phyloP scores from a whole-genome alignment of 345 rosid species.

The Lagerstroemia speciosa region DNA sequence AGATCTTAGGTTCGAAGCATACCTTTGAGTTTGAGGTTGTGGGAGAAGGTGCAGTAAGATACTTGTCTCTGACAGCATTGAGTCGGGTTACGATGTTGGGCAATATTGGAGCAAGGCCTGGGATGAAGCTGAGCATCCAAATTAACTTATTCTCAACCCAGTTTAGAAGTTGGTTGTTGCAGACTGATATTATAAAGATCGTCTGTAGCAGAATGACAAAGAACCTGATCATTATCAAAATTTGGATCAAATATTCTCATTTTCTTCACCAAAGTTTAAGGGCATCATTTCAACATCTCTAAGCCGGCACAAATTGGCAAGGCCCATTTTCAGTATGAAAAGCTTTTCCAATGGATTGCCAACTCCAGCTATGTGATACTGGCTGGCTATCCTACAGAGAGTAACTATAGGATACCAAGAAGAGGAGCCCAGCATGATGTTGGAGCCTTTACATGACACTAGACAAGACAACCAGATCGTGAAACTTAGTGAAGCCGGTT shows the following conservation, averaged over 20 bases:
- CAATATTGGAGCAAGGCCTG: conserved; percentile 55
- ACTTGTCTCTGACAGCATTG: conserved; percentile 51
- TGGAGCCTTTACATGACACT: too few relatives aligned
- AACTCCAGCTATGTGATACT: not conserved
- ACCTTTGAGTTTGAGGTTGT: conserved; percentile 50
- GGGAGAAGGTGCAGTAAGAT: conserved; percentile 40
- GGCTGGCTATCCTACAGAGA: not conserved
- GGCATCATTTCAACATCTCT: not conserved
- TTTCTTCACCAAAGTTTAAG: not conserved
- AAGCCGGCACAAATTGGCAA: not conserved
- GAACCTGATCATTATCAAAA: not conserved
- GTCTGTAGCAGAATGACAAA: conserved; percentile 44
- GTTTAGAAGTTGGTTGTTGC: conserved; percentile 81
- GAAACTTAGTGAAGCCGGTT: too few relatives aligned
- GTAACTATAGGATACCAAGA: not conserved
- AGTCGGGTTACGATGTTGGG: conserved; percentile 50
- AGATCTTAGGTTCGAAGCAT: not conserved
- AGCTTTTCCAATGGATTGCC: not conserved
- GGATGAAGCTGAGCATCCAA: conserved; percentile 66
- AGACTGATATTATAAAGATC: conserved; percentile 70
- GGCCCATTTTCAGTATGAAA: not conserved
- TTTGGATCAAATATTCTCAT: not conserved
- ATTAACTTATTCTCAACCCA: conserved; percentile 91
- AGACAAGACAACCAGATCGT: too few relatives aligned
- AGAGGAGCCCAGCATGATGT: not conserved